Conservation (phyloP, 2,329 filamentous ascomycete species). For the Chaetomium olivaceum region DNA sequence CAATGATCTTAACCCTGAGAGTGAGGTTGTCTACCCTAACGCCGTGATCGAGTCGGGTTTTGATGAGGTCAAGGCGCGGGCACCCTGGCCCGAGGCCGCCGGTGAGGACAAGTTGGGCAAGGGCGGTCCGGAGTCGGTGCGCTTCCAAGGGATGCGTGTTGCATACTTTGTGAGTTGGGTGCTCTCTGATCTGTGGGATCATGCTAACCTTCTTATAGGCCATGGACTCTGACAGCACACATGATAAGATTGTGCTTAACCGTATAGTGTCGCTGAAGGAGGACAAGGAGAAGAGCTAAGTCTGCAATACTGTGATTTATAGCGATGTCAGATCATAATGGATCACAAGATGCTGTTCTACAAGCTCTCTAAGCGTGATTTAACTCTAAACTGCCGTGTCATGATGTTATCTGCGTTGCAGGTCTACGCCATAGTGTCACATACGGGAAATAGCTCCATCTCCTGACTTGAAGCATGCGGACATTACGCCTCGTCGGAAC, state of each 20-base stretch:
- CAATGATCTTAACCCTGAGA: slow-evolving; percentile 80
- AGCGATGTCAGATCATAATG: neutral
- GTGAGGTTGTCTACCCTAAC: slow-evolving; percentile 74
- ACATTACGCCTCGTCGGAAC: neutral
- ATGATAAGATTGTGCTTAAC: slow-evolving; percentile 83
- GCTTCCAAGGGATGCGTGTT: slow-evolving; percentile 89
- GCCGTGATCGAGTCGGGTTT: slow-evolving; percentile 84
- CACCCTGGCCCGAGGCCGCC: slow-evolving; percentile 79
- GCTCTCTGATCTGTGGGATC: neutral
- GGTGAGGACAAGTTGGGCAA: slow-evolving; percentile 64
- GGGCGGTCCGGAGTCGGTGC: slow-evolving; percentile 69
- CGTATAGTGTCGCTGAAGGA: slow-evolving; percentile 91
- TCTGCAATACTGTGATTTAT: neutral
- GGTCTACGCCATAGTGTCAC: neutral
- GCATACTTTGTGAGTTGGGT: slow-evolving; percentile 69
- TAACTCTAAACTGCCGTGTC: neutral
- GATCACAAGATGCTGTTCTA: neutral
- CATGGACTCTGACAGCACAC: slow-evolving; percentile 75
- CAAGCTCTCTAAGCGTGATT: neutral
- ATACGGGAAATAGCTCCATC: neutral
- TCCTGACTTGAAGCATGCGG: neutral
- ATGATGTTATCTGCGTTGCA: neutral
- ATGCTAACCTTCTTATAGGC: slow-evolving; percentile 44
- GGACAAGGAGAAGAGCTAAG: slow-evolving; percentile 65
- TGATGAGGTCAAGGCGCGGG: slow-evolving; percentile 69